Conservation (phyloP, 2,329 filamentous ascomycete species). For the Escovopsis sp. region DNA sequence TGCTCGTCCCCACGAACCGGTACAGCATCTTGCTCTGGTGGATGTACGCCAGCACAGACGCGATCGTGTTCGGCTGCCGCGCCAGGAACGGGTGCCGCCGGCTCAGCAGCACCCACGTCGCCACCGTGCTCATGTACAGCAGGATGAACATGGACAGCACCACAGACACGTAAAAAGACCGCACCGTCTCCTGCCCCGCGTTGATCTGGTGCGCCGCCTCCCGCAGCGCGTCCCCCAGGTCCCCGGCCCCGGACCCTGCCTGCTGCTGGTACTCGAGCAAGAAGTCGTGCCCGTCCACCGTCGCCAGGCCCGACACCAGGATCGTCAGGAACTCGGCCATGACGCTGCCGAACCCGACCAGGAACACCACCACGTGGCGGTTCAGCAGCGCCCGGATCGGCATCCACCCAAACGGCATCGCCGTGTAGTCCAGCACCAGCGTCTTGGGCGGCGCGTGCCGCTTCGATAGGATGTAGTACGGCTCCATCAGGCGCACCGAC, state of each 20-base stretch:
- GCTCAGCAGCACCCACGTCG: slow-evolving; percentile 43
- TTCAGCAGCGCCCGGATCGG: slow-evolving; percentile 48
- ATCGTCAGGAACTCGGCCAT: slow-evolving; percentile 61
- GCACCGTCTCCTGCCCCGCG: slow-evolving; percentile 42
- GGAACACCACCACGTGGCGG: slow-evolving; percentile 47
- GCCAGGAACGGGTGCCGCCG: slow-evolving; percentile 59
- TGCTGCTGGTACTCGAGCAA: slow-evolving; percentile 16
- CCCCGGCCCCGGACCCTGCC: background rate
- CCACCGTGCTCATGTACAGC: slow-evolving; percentile 46
- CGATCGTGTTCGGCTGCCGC: slow-evolving; percentile 65
- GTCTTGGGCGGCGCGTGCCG: slow-evolving; percentile 51
- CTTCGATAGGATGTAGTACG: slow-evolving; percentile 54
- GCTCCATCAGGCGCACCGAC: slow-evolving; percentile 58
- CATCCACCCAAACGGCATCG: slow-evolving; percentile 52
- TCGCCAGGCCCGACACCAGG: slow-evolving; percentile 49
- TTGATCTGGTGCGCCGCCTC: slow-evolving; percentile 21
- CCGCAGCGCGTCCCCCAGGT: background rate
- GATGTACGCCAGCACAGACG: slow-evolving; percentile 60
- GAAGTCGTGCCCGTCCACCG: slow-evolving; percentile 49
- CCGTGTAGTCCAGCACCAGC: slow-evolving; percentile 58
- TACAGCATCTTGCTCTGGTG: slow-evolving; percentile 70
- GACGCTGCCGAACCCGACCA: slow-evolving; percentile 56
- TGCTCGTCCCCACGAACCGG: slow-evolving; percentile 57
- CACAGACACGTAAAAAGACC: slow-evolving; percentile 54
- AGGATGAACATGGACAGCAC: slow-evolving; percentile 47